These are phyloP conservation scores for Phialophora chinensis DNA, from an alignment of 2,329 filamentous ascomycete species.

Conservation along the genomic window DNA sequence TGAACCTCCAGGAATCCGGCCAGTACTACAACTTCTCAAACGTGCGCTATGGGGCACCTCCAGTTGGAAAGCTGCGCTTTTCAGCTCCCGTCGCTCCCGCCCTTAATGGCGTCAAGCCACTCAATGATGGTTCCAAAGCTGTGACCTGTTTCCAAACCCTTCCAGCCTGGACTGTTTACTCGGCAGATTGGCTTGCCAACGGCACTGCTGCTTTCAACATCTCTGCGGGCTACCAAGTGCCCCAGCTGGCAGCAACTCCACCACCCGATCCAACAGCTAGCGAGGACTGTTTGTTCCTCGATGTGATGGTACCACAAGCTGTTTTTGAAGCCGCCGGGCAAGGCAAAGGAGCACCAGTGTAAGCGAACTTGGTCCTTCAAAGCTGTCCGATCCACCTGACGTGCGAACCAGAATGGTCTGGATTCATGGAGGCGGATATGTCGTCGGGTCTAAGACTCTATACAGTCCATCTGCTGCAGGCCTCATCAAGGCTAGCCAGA, in stretches of 20 bases:
- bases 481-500: slow-evolving; percentile 51
- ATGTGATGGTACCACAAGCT: slow-evolving; percentile 45
- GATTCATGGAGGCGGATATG: slow-evolving; percentile 58
- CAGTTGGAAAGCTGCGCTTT: slow-evolving; percentile 58
- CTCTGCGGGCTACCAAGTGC: slow-evolving; percentile 20
- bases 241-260: slow-evolving; percentile 8
- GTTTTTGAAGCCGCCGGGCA: slow-evolving; percentile 41
- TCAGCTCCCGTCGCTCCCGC: slow-evolving; percentile 52
- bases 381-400: background rate
- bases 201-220: slow-evolving; percentile 24
- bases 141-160: slow-evolving; percentile 20
- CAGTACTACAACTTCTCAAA: slow-evolving; percentile 62
- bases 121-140: slow-evolving; percentile 18
- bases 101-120: slow-evolving; percentile 4
- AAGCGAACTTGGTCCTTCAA: background rate
- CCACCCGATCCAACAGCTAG: slow-evolving; percentile 43
- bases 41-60: slow-evolving; percentile 62
- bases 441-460: slow-evolving; percentile 47
- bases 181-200: slow-evolving; percentile 20
- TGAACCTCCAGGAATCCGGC: slow-evolving; percentile 41
- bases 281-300: slow-evolving; percentile 49
- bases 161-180: slow-evolving; percentile 13
- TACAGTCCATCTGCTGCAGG: slow-evolving; percentile 46
- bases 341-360: slow-evolving; percentile 42
- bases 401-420: slow-evolving; percentile 39